Conservation (phyloP, 2,329 filamentous ascomycete genomes). For the Malbranchea zuffiana region DNA sequence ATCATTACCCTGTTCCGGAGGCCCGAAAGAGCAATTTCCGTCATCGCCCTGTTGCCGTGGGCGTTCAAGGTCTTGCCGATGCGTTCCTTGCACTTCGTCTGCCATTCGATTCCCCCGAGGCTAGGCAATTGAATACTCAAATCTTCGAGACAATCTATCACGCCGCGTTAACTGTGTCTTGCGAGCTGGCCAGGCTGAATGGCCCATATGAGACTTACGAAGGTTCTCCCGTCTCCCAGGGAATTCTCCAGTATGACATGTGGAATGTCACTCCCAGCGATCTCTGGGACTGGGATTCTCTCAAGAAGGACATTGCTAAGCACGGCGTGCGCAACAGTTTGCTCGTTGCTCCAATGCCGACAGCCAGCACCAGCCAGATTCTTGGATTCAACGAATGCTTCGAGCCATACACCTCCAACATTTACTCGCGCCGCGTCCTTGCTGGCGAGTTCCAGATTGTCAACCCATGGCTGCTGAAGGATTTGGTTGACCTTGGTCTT, state of each 20-base stretch:
- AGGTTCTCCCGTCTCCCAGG: conserved; percentile 87
- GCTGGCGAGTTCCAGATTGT: conserved; percentile 99
- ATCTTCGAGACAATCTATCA: conserved; percentile 99
- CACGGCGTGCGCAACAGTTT: conserved; percentile 92
- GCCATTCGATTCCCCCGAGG: conserved; percentile 93
- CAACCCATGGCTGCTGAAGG: conserved; percentile 97
- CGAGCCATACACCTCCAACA: conserved; percentile 99
- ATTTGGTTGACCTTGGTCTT: conserved; percentile 91
- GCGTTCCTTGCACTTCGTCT: conserved; percentile 93
- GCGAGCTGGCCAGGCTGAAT: conserved; percentile 69
- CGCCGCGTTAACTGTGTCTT: conserved; percentile 78
- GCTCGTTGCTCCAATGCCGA: conserved; percentile 93
- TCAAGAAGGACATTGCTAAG: conserved; percentile 86
- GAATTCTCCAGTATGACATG: conserved; percentile 96
- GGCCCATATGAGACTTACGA: conserved; percentile 84
- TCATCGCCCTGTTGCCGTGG: conserved; percentile 88
- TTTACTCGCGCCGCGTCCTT: conserved; percentile 95
- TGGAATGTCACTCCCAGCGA: conserved; percentile 89
- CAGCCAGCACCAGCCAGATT: conserved; percentile 93
- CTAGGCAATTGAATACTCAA: conserved; percentile 86
- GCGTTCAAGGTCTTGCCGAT: conserved; percentile 95
- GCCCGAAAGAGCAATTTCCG: conserved; percentile 94
- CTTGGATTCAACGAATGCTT: conserved; percentile 99
- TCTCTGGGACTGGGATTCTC: conserved; percentile 87
- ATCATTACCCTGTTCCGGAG: conserved; percentile 95